phyloP scores from a whole-genome alignment of 148 eudicot genomes.

The Camellia japonica region DNA sequence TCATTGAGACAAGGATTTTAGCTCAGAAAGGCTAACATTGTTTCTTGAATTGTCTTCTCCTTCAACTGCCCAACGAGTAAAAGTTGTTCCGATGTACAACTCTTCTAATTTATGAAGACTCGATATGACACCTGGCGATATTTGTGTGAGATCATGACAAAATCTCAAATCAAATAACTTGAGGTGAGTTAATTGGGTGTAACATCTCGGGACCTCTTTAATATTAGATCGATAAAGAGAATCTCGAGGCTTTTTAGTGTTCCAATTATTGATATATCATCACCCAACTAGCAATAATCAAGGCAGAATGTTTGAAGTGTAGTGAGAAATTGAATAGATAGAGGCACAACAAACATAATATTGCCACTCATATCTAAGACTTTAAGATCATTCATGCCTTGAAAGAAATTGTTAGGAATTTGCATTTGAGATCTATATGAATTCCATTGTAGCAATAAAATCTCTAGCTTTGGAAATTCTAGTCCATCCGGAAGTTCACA shows the following conservation, averaged over 20 bases:
- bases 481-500: not conserved
- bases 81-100: not conserved
- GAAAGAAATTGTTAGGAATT: not conserved
- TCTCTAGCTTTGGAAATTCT: not conserved
- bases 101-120: not conserved
- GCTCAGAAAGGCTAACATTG: not conserved
- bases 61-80: not conserved
- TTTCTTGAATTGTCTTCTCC: not conserved
- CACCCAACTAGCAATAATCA: not conserved
- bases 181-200: not conserved
- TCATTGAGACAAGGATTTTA: not conserved
- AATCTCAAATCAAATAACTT: not conserved
- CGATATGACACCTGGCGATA: not conserved
- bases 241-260: not conserved
- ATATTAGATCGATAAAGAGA: not conserved
- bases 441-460: not conserved
- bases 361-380: not conserved
- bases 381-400: not conserved
- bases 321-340: not conserved
- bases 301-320: not conserved
- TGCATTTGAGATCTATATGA: not conserved
- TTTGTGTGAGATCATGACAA: not conserved
- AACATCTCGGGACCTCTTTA: not conserved
- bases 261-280: not conserved
- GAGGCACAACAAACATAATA: not conserved